Conservation (phyloP, 1,284 basidiomycete genomes). For the Rhizopogon hawkerae region DNA sequence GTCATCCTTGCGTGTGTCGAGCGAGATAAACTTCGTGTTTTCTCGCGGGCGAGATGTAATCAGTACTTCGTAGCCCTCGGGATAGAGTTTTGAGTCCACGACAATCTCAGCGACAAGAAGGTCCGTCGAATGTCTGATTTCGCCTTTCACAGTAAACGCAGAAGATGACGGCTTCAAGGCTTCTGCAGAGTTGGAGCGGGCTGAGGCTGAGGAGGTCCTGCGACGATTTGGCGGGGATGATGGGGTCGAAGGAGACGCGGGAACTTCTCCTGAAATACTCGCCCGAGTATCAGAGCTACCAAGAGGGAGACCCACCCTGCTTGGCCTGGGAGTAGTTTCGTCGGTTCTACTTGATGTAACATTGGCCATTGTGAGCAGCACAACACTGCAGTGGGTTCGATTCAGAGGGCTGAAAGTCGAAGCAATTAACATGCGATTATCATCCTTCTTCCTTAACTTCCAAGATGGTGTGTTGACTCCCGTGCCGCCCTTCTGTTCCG, state of each 20-base stretch:
- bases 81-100: constrained; percentile 69
- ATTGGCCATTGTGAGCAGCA: constrained; percentile 32
- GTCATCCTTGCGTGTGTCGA: constrained; percentile 9
- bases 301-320: constrained; percentile 1
- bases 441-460: constrained; percentile 52
- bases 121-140: constrained; percentile 48
- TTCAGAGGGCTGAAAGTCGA: constrained; percentile 42
- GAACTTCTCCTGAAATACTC: constrained; percentile 10
- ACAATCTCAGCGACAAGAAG: constrained; percentile 64
- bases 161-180: constrained; percentile 27
- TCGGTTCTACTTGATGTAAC: constrained; percentile 12
- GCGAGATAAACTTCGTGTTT: constrained; percentile 24
- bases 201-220: constrained; percentile 16
- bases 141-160: constrained; percentile 53
- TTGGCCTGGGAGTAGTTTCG: constrained; percentile 14
- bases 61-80: constrained; percentile 56
- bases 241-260: constrained; percentile 11
- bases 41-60: constrained; percentile 40
- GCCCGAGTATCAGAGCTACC: constrained; percentile 13
- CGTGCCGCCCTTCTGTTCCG: constrained; percentile 33
- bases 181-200: constrained; percentile 18
- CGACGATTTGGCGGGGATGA: constrained; percentile 4
- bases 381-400: constrained; percentile 40
- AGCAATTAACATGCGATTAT: constrained; percentile 43
- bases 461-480: constrained; percentile 32